A percentile compares a stretch with the other conserved stretches of the same genome.
Evolutionary conservation across 768 basidiomycete genomes (phyloP).

Genomic region (Cyathus striatus): DNA sequence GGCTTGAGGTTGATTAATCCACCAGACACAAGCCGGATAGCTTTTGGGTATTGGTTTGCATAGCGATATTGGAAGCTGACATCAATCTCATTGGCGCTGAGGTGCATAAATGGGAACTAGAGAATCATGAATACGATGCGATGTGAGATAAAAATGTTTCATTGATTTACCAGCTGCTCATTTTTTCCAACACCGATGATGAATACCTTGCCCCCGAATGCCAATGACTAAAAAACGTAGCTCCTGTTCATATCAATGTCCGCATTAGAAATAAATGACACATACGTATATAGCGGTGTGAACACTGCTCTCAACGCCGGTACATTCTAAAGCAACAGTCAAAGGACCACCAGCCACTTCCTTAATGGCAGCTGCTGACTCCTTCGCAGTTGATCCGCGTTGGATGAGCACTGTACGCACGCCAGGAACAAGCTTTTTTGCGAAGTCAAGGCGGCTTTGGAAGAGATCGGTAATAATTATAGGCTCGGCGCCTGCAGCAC

Average conservation of each 20-base stretch:
- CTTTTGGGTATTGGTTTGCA: conserved; percentile 78
- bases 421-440: conserved; percentile 54
- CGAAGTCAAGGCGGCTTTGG: conserved; percentile 62
- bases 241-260: not conserved
- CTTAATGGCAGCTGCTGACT: conserved; percentile 49
- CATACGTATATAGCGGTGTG: conserved; percentile 54
- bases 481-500: conserved; percentile 67
- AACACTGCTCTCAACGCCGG: conserved; percentile 59
- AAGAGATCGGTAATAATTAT: conserved; percentile 67
- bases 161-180: conserved; percentile 44
- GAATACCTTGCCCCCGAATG: conserved; percentile 65
- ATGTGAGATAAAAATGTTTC: conserved; percentile 1
- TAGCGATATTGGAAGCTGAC: conserved; percentile 68
- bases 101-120: conserved; percentile 70
- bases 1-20: conserved; percentile 69
- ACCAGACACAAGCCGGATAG: conserved; percentile 75
- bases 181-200: conserved; percentile 67
- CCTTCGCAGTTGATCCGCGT: conserved; percentile 37
- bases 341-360: conserved; percentile 42
- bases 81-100: conserved; percentile 67
- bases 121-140: not conserved
- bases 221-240: conserved; percentile 37
- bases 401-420: conserved; percentile 53
- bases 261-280: too few relatives aligned
- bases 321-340: conserved; percentile 57